Percentiles rank a stretch among this genome's conserved stretches.
phyloP scores from a whole-genome alignment of 177 flowering plant species.

The Vitis hybrid region DNA sequence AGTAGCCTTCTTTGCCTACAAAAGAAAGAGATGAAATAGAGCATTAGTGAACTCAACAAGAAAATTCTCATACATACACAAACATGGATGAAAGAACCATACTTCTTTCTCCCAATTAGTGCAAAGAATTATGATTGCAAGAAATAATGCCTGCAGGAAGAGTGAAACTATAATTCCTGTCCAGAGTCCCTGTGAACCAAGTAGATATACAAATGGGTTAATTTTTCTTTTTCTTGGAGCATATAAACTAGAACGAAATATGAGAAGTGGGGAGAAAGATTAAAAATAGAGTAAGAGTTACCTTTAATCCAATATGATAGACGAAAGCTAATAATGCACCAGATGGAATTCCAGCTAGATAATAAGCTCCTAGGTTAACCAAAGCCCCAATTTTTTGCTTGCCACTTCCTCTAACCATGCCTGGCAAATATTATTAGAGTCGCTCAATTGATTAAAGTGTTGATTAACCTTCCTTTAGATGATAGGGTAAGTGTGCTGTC shows the following conservation, averaged over 20 bases:
- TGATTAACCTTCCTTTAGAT: neutral
- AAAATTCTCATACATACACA: neutral
- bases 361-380: constrained; percentile 16
- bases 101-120: constrained; percentile 36
- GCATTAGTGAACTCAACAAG: neutral
- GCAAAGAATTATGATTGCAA: constrained; percentile 1
- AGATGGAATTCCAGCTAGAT: constrained; percentile 13
- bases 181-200: constrained; percentile 29
- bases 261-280: too few relatives aligned
- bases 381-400: constrained; percentile 20
- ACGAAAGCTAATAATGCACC: constrained; percentile 18
- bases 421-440: neutral
- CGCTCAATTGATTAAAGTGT: neutral
- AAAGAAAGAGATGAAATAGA: neutral
- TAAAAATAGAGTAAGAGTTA: neutral
- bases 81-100: neutral
- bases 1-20: constrained; percentile 26
- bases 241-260: neutral
- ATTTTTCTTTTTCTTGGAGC: neutral
- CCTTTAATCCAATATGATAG: constrained; percentile 25
- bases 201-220: neutral
- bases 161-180: constrained; percentile 23
- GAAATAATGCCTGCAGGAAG: constrained; percentile 17
- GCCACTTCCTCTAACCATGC: constrained; percentile 20
- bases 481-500: too few relatives aligned